These are phyloP conservation scores for Fragaria iinumae DNA, from an alignment of 306 rosid species.

Conservation along the genomic window DNA sequence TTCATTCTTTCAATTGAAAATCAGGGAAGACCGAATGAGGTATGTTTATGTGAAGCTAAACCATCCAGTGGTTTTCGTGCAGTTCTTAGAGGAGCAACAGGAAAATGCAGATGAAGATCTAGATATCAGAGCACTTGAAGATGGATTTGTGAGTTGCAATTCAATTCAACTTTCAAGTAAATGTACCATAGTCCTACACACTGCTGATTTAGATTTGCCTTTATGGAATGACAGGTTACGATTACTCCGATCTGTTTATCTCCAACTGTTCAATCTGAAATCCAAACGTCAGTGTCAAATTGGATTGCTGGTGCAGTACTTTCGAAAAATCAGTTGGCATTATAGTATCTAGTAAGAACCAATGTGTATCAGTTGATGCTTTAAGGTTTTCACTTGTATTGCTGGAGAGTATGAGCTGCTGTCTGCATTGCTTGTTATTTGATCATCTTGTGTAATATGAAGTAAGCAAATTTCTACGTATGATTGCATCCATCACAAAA, in stretches of 20 bases:
- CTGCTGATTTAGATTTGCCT: conserved; percentile 1
- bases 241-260: conserved; percentile 44
- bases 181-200: not conserved
- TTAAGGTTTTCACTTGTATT: not conserved
- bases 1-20: not conserved
- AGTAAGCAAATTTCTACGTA: not conserved
- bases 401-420: not conserved
- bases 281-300: conserved; percentile 41
- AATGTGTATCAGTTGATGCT: not conserved
- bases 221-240: conserved; percentile 40
- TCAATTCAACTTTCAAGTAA: not conserved
- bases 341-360: not conserved
- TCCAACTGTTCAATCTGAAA: conserved; percentile 29
- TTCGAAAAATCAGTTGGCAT: conserved; percentile 8
- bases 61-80: conserved; percentile 20
- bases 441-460: not conserved
- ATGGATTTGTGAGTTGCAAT: conserved; percentile 52
- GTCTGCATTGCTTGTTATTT: not conserved
- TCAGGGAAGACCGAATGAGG: not conserved
- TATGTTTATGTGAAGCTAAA: conserved; percentile 1
- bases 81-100: conserved; percentile 37
- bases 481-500: not conserved
- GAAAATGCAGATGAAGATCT: conserved; percentile 36
- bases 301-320: conserved; percentile 44
- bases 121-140: conserved; percentile 44